Base-by-base conservation (phyloP, 139 green algal genomes). In the Chlorokybus atmophyticus region DNA sequence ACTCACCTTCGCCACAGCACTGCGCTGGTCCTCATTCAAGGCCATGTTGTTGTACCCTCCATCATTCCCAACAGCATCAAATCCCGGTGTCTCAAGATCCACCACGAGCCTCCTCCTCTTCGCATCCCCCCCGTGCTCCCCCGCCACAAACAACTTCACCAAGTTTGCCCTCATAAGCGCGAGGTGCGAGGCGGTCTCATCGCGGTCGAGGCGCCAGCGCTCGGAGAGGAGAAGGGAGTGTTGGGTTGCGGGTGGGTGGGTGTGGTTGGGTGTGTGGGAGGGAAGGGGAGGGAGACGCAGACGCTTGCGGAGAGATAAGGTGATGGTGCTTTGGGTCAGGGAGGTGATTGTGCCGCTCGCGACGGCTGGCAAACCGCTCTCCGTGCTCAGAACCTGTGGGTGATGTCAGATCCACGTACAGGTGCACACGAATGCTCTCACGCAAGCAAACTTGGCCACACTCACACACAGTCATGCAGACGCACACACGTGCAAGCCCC, bases 1-100 rank as follows among this genome's bases (percentile, higher is more conserved):
- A 4, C 44, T 54, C 29, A 62, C 57, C 57, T 61, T 61, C 4
- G 28, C 29, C 19, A 65, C 25, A 8, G 57, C 57, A 3, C 41
- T 14, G n/a, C 41, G 23, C 42, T 65, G 57, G 50, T 65, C 57
- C 2, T 65, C 57, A 26, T 65, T 65, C 3, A 65, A 25, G 41
- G n/a, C n/a, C n/a, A n/a, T n/a, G n/a, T n/a, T n/a, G n/a, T n/a
- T n/a, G n/a, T n/a, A n/a, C n/a, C n/a, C n/a, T n/a, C n/a, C n/a
- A n/a, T n/a, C n/a, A n/a, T 52, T 19, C 10, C 14, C 38, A 44
- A 17, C 38, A 44, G 38, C 38, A 44, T 14, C 38, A 44, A 17
- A n/a, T n/a, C n/a, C n/a, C n/a, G 25, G 26, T 52, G 55, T 32
- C 54, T 61, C 24, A 55, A 61, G 54, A 52, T 61, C 54, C 3